These are phyloP conservation scores for Leucocoprinus birnbaumii DNA, from an alignment of 768 basidiomycete genomes.

Conservation along the genomic window DNA sequence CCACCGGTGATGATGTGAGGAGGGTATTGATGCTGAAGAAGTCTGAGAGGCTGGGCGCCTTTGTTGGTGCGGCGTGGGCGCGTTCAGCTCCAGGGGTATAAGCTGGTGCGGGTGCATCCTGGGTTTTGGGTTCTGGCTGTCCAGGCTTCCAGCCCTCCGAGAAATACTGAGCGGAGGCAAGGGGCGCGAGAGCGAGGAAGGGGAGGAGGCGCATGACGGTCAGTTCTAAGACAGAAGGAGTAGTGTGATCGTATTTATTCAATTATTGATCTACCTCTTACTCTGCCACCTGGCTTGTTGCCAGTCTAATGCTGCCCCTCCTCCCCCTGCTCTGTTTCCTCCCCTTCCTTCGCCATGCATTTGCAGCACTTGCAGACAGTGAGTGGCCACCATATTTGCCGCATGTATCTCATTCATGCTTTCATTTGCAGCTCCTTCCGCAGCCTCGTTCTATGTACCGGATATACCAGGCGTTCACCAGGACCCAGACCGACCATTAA, in stretches of 20 bases:
- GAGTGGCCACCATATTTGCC: slow-evolving; percentile 14
- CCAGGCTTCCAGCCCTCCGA: slow-evolving; percentile 82
- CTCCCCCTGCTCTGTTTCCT: not conserved
- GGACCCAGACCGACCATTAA: slow-evolving; percentile 66
- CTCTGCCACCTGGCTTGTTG: slow-evolving; percentile 11
- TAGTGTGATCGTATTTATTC: slow-evolving; percentile 16
- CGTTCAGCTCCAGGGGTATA: slow-evolving; percentile 16
- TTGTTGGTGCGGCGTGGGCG: slow-evolving; percentile 21
- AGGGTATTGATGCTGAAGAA: slow-evolving; percentile 37
- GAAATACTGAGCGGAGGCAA: slow-evolving; percentile 66
- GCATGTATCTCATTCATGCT: slow-evolving; percentile 6
- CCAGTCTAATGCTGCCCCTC: slow-evolving; percentile 9
- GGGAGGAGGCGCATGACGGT: slow-evolving; percentile 27
- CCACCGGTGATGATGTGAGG: slow-evolving; percentile 53
- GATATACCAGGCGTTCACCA: slow-evolving; percentile 75
- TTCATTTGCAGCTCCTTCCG: slow-evolving; percentile 58
- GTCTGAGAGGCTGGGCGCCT: slow-evolving; percentile 23
- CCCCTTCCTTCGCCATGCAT: slow-evolving; percentile 7
- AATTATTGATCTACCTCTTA: slow-evolving; percentile 4
- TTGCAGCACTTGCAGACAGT: slow-evolving; percentile 35
- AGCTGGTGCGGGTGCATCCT: slow-evolving; percentile 20
- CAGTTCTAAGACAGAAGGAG: slow-evolving; percentile 49
- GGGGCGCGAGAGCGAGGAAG: slow-evolving; percentile 32
- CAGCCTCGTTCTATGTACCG: slow-evolving; percentile 82
- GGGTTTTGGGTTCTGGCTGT: slow-evolving; percentile 41